Conservation (phyloP, 78 protist genomes). For the Pigoraptor vietnamica region DNA sequence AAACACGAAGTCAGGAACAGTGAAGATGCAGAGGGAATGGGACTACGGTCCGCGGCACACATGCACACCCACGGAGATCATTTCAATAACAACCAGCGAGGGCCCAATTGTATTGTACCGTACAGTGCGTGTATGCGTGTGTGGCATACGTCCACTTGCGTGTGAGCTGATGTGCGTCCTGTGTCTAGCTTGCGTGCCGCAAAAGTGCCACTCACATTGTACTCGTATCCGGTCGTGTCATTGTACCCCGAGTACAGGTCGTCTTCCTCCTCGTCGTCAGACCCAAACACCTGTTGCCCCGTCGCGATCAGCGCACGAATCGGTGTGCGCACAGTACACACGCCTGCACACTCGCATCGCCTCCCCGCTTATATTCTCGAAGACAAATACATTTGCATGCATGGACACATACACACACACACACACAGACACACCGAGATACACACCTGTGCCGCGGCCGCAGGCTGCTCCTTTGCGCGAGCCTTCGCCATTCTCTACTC, state of each 20-base stretch:
- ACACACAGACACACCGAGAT: neutral
- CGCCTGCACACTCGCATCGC: neutral
- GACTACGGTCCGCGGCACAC: too few relatives aligned
- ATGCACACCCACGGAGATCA: too few relatives aligned
- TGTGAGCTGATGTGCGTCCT: too few relatives aligned
- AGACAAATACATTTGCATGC: too few relatives aligned
- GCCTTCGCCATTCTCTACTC: neutral
- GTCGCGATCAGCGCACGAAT: neutral
- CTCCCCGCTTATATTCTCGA: too few relatives aligned
- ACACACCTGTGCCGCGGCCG: neutral
- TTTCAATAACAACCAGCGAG: too few relatives aligned
- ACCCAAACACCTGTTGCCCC: neutral
- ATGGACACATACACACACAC: neutral
- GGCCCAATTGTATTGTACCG: too few relatives aligned
- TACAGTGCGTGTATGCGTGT: too few relatives aligned
- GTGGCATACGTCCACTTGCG: too few relatives aligned
- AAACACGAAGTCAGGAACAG: too few relatives aligned
- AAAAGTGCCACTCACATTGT: neutral
- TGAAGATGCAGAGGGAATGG: too few relatives aligned
- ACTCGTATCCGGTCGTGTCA: neutral
- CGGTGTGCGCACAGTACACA: neutral
- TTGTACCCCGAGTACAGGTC: neutral
- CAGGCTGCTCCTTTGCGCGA: neutral
- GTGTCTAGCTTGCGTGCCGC: too few relatives aligned
- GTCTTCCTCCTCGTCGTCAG: neutral